Evolutionary conservation across 352 stramenopile species (phyloP), one percentile per base, ranked within the genome.

Genomic region (Pythium plurisporium): DNA sequence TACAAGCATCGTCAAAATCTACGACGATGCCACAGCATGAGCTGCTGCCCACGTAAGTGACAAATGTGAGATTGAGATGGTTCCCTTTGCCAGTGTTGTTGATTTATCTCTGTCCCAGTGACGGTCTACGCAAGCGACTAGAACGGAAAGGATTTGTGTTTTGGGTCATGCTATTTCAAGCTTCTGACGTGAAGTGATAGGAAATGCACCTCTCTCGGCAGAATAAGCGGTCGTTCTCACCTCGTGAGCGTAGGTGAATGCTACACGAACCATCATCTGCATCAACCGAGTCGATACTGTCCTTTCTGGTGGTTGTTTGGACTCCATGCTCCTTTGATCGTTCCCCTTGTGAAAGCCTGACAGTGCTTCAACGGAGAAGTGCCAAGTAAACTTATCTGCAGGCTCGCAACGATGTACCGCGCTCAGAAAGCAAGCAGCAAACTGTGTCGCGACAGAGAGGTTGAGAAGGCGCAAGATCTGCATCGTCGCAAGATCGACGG

Each of bases 351-450:
- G 46, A 49, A 20, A 12, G 23, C 11, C 19, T n/a, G 43, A 11
- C 20, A 42, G 47, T 12, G 31, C 22, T 31, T 41, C 19, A 31
- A 44, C 42, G n/a, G n/a, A n/a, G n/a, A n/a, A n/a, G n/a, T n/a
- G n/a, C n/a, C n/a, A n/a, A n/a, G n/a, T n/a, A n/a, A n/a, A 38
- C 33, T n/a, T 51, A 17, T 3, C 8, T 10, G 37, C 27, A 42
- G 41, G 19, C 45, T 15, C 14, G 4, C 22, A 15, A 29, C 26
- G 11, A 91, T 92, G 78, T 72, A 90, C 53, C 79, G 82, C 38
- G 79, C 76, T 1, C 74, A 92, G 64, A 88, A 88, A 58, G 78
- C 78, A 20, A 90, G 82, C 67, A 92, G 82, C 49, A 85, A 82
- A 56, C 69, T 92, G 51, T 89, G 79, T 47, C 78, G 76, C 37